Evolutionary conservation across 495 filamentous ascomycete genomes (phyloP).

Genomic region (Neurospora tetraspora): DNA sequence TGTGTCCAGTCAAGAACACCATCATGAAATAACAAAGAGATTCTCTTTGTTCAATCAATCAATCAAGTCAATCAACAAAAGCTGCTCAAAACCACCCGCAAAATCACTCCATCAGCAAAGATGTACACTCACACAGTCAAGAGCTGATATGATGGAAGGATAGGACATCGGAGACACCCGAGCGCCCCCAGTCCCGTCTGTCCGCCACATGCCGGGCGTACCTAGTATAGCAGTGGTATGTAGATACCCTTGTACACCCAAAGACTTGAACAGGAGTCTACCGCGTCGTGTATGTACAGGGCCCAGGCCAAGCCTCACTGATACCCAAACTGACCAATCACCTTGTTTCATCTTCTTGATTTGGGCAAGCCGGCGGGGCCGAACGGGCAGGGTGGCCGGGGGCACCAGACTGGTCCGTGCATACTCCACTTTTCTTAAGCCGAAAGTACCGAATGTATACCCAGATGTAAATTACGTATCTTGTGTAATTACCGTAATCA

Average conservation of each 20-base stretch:
- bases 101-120: not conserved
- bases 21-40: not conserved
- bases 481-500: too few species aligned
- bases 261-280: not conserved
- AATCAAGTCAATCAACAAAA: not conserved
- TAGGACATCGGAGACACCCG: not conserved
- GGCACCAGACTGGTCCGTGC: too few species aligned
- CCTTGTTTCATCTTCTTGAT: not conserved
- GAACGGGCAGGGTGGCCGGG: too few species aligned
- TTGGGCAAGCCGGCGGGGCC: not conserved
- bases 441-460: too few species aligned
- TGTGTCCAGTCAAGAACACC: not conserved
- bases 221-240: too few species aligned
- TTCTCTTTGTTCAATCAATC: not conserved
- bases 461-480: too few species aligned
- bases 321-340: not conserved
- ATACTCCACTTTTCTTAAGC: too few species aligned
- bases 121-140: not conserved
- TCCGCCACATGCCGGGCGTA: not conserved
- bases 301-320: not conserved
- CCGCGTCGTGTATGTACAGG: not conserved
- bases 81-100: not conserved
- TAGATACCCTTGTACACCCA: too few species aligned
- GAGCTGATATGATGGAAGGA: not conserved
- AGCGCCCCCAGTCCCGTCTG: not conserved